These are phyloP conservation scores for Apiospora pterosperma DNA, from an alignment of 2,329 filamentous ascomycete genomes.

Conservation along the genomic window DNA sequence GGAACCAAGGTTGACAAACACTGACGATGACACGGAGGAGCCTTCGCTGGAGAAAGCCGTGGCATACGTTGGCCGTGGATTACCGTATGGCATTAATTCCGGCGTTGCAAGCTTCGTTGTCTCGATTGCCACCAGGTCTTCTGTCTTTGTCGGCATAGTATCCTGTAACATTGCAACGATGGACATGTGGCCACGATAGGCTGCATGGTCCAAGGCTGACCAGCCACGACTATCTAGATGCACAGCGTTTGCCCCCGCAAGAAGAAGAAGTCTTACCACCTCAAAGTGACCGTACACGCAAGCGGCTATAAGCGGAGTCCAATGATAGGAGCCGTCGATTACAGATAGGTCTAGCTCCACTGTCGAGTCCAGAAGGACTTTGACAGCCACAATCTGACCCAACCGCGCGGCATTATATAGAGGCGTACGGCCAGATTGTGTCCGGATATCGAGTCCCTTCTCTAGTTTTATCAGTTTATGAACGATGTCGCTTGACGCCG, in stretches of 20 bases:
- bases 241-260: not conserved
- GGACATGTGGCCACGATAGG: slow-evolving; percentile 9
- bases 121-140: too few species aligned
- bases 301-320: slow-evolving; percentile 10
- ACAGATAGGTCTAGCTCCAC: not conserved
- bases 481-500: not conserved
- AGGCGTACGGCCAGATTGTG: not conserved
- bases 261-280: slow-evolving; percentile 5
- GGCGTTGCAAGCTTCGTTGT: not conserved
- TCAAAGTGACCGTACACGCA: slow-evolving; percentile 7
- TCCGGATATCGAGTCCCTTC: slow-evolving; percentile 2
- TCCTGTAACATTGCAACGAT: slow-evolving; percentile 4
- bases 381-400: slow-evolving; percentile 1
- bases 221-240: slow-evolving; percentile 8
- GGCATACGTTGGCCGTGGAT: not conserved
- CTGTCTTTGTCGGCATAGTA: not conserved
- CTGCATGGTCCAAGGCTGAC: slow-evolving; percentile 10
- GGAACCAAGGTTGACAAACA: slow-evolving; percentile 9
- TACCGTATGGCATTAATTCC: not conserved
- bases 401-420: slow-evolving; percentile 4
- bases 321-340: not conserved
- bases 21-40: not conserved
- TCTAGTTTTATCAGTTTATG: slow-evolving; percentile 2
- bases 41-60: not conserved
- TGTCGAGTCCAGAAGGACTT: not conserved